These are phyloP conservation scores for Podospora sp. DNA, from an alignment of 495 filamentous ascomycete genomes.

Conservation along the genomic window DNA sequence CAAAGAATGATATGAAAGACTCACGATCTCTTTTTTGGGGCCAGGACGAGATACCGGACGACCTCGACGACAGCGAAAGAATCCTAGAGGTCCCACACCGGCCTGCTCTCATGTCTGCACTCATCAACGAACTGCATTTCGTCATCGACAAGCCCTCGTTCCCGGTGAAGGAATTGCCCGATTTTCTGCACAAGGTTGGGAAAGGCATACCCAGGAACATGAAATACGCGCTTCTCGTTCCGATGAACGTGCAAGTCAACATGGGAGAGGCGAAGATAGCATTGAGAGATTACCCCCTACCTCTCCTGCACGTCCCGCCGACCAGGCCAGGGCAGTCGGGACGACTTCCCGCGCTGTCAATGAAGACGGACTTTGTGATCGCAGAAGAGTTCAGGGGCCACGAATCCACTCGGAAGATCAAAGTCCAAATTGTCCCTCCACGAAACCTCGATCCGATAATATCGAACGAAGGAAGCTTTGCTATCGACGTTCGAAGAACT, in stretches of 20 bases:
- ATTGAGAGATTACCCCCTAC: slow-evolving; percentile 90
- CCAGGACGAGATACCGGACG: slow-evolving; percentile 76
- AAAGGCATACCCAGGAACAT: slow-evolving; percentile 95
- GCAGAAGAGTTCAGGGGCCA: slow-evolving; percentile 86
- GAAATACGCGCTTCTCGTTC: slow-evolving; percentile 84
- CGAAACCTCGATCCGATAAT: slow-evolving; percentile 40
- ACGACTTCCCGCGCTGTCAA: slow-evolving; percentile 75
- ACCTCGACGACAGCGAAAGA: slow-evolving; percentile 77
- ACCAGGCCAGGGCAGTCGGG: slow-evolving; percentile 78
- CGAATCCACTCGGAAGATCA: slow-evolving; percentile 76
- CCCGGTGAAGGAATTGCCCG: slow-evolving; percentile 73
- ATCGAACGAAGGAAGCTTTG: slow-evolving; percentile 64
- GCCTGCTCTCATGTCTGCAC: slow-evolving; percentile 76
- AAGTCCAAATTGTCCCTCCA: slow-evolving; percentile 83
- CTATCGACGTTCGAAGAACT: slow-evolving; percentile 85
- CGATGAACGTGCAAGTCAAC: slow-evolving; percentile 84
- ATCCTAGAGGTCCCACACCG: slow-evolving; percentile 86
- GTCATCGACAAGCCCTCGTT: slow-evolving; percentile 93
- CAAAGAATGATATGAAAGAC: slow-evolving; percentile 75
- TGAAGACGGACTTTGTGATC: slow-evolving; percentile 93
- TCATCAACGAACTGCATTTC: slow-evolving; percentile 84
- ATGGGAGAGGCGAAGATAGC: slow-evolving; percentile 89
- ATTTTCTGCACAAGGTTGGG: slow-evolving; percentile 82
- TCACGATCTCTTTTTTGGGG: slow-evolving; percentile 82
- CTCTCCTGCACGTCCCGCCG: slow-evolving; percentile 85